Evolutionary conservation across 2,329 filamentous ascomycete species (phyloP).

Genomic region (Verticillium nonalfalfae): DNA sequence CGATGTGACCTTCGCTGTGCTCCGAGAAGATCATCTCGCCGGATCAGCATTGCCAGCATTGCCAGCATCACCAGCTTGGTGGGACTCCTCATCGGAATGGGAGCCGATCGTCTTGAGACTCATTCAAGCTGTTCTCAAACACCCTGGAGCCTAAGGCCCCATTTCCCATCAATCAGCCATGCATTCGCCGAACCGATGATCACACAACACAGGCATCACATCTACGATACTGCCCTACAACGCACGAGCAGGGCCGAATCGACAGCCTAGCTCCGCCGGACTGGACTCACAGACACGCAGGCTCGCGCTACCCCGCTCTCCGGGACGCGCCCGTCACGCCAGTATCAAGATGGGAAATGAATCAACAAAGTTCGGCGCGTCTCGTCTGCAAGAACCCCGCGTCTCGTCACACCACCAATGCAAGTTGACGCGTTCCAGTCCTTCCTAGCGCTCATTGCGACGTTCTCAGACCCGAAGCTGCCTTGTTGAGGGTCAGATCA

Average conservation of each 20-base stretch:
- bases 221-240: not conserved
- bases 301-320: not conserved
- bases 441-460: not conserved
- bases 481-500: not conserved
- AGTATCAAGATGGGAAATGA: not conserved
- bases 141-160: too few relatives aligned
- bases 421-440: not conserved
- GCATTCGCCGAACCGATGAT: not conserved
- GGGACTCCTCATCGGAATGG: not conserved
- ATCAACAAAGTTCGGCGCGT: not conserved
- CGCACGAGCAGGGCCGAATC: not conserved
- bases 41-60: not conserved
- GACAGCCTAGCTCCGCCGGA: not conserved
- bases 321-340: not conserved
- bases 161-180: too few relatives aligned
- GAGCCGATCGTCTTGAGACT: not conserved
- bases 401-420: not conserved
- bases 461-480: not conserved
- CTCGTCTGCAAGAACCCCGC: not conserved
- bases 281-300: not conserved
- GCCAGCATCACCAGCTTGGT: not conserved
- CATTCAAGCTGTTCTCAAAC: too few relatives aligned
- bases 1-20: not conserved
- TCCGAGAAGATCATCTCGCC: not conserved
- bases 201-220: not conserved